Percentiles rank a stretch among this genome's conserved stretches.
phyloP scores from a whole-genome alignment of 1,284 basidiomycete genomes.

The Tausonia pullulans region DNA sequence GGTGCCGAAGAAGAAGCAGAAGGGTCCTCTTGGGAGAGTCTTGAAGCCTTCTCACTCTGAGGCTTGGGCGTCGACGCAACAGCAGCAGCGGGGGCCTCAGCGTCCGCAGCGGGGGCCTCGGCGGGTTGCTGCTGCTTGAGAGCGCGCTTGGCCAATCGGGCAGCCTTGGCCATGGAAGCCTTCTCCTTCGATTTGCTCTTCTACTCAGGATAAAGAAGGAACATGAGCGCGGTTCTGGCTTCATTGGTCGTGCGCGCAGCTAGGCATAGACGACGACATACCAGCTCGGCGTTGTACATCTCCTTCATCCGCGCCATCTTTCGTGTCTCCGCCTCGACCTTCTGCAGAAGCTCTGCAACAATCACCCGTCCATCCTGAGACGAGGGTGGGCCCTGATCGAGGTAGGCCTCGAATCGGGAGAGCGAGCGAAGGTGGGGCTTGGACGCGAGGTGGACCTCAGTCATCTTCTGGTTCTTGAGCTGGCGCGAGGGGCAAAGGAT shows the following conservation, averaged over 20 bases:
- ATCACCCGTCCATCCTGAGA: constrained; percentile 8
- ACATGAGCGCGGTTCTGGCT: not conserved
- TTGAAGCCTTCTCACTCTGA: not conserved
- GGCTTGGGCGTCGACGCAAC: not conserved
- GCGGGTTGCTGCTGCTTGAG: not conserved
- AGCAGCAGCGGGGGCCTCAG: not conserved
- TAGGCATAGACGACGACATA: not conserved
- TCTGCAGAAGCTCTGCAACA: constrained; percentile 5
- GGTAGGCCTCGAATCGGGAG: constrained; percentile 7
- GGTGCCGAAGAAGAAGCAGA: too few relatives aligned
- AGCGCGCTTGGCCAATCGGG: constrained; percentile 6
- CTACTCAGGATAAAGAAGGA: not conserved
- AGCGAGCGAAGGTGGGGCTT: constrained; percentile 14
- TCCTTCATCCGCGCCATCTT: constrained; percentile 8
- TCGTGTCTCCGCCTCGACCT: constrained; percentile 2
- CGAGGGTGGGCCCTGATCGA: not conserved
- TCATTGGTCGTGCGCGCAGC: not conserved
- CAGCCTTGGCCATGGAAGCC: constrained; percentile 4
- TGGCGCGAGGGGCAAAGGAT: constrained; percentile 13
- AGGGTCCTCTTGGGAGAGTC: not conserved
- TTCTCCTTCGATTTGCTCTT: constrained; percentile 3
- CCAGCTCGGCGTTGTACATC: not conserved
- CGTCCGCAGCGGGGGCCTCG: not conserved
- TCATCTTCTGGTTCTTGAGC: constrained; percentile 15
- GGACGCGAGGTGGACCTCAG: constrained; percentile 7